These are phyloP conservation scores for Gossypium sturtianum DNA, from an alignment of 345 rosid genomes.

Conservation along the genomic window DNA sequence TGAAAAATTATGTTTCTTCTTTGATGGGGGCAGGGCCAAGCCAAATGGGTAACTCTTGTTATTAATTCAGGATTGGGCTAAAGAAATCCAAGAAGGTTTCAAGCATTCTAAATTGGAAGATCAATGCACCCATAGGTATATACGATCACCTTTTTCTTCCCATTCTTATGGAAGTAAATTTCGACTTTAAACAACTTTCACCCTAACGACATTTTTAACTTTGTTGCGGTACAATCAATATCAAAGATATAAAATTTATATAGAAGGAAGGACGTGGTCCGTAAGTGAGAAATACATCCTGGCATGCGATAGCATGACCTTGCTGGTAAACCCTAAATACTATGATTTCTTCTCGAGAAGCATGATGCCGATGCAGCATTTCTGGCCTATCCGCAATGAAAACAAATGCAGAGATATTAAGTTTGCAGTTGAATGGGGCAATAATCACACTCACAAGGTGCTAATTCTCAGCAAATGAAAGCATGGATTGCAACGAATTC, in stretches of 20 bases:
- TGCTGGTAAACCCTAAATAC: conserved; percentile 39
- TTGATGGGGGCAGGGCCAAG: no score
- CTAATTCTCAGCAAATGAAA: no score
- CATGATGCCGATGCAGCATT: conserved; percentile 59
- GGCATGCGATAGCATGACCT: conserved; percentile 61
- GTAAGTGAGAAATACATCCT: conserved; percentile 74
- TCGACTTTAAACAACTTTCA: no score
- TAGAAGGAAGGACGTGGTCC: conserved; percentile 81
- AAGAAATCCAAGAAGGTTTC: conserved; percentile 35
- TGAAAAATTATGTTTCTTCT: no score
- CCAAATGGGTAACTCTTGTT: no score
- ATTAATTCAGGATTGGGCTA: conserved; percentile 39
- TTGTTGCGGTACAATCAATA: neutral
- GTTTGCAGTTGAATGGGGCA: conserved; percentile 77
- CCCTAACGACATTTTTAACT: no score
- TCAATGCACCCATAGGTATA: conserved; percentile 60
- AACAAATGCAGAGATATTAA: conserved; percentile 50
- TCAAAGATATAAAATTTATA: conserved; percentile 60
- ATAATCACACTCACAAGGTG: conserved; percentile 30
- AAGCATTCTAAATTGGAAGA: conserved; percentile 44
- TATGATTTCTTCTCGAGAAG: conserved; percentile 60
- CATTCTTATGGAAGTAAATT: no score
- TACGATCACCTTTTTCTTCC: no score
- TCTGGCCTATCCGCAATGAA: conserved; percentile 58
- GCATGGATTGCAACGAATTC: no score